These are phyloP conservation scores for Aspergillus pseudoviridinutans DNA, from an alignment of 2,329 filamentous ascomycete species.

Conservation along the genomic window DNA sequence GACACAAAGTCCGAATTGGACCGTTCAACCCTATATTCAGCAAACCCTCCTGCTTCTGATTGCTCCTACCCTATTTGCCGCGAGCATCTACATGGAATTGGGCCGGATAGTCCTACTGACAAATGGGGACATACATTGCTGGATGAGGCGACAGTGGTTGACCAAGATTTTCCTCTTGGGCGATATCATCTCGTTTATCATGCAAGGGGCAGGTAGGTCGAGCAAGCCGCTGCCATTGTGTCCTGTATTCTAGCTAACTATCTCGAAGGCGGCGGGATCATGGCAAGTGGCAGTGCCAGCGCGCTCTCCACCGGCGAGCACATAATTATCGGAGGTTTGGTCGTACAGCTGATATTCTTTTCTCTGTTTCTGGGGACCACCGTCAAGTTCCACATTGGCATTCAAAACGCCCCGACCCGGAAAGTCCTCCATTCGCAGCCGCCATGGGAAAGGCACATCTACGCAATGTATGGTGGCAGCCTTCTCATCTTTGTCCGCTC, in stretches of 20 bases:
- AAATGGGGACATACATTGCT: not conserved
- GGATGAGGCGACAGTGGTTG: not conserved
- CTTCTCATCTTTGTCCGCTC: constrained; percentile 21
- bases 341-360: not conserved
- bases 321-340: not conserved
- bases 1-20: not conserved
- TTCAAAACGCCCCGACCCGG: not conserved
- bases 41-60: not conserved
- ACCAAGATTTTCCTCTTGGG: not conserved
- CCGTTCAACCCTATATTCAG: not conserved
- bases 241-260: not conserved
- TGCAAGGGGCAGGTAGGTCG: not conserved
- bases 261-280: not conserved
- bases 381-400: not conserved
- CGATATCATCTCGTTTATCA: not conserved
- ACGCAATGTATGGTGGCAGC: constrained; percentile 8
- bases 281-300: not conserved
- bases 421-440: not conserved
- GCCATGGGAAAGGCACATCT: constrained; percentile 7
- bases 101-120: not conserved
- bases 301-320: not conserved
- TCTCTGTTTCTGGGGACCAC: not conserved
- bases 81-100: not conserved
- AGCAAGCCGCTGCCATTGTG: not conserved
- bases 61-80: not conserved